Evolutionary conservation across 331 rosid genomes (phyloP), one percentile per base, ranked within the genome.

Genomic region (Saraca asoca): DNA sequence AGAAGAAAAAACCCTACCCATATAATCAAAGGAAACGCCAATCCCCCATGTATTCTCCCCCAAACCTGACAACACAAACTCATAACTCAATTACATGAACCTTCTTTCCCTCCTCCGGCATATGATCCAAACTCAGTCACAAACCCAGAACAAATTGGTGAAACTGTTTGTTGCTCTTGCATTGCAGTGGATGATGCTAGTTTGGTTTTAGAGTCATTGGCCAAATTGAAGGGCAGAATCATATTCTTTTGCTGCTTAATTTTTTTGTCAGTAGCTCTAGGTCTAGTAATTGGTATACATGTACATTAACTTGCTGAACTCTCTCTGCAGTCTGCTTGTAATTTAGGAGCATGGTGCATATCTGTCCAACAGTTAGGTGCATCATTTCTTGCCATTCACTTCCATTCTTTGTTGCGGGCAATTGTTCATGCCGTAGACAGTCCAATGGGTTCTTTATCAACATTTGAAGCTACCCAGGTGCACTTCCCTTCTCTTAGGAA

Each of bases 381-480:
- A 37, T 54, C 78, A 8, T 41, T 82, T 68, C 79, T 87, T 51
- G 84, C 75, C 55, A 53, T 64, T 39, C 85, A 80, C 73, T 83
- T 82, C 55, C 45, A 69, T 60, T 82, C 81, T 63, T 64, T 91
- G 69, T 71, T 89, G 80, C 64, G 41, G 35, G 95, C 89, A 5
- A 71, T 89, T 53, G 78, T 84, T 64, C 93, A 85, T 75, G 92
- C 95, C 66, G 79, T 89, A 29, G 89, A 89, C 77, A 91, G 89
- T 78, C 98, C 96, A 7, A 72, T 85, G 76, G 95, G 96, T 70
- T 92, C 93, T 41, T 60, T 89, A 81, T 92, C 95, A 13, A 89
- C 95, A 55, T 87, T 87, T 73, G 96, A 88, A 88, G 95, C 98
- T 70, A 87, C 75, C 35, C 95, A 85, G 95, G 96, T 91, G 68